These are phyloP conservation scores for Andrographis paniculata DNA, from an alignment of 305 asterid genomes.

Conservation along the genomic window DNA sequence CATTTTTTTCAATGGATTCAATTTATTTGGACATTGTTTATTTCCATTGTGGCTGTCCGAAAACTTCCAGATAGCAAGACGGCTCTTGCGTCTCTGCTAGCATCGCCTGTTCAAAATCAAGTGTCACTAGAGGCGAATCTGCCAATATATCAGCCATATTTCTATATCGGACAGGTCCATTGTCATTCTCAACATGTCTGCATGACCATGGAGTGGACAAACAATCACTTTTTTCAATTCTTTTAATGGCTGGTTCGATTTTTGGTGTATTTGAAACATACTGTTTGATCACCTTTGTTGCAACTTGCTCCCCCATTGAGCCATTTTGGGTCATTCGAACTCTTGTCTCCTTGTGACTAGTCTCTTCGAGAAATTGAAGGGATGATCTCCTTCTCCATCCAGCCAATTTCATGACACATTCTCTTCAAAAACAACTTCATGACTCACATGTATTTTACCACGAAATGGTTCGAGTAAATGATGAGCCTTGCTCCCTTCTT, in stretches of 20 bases:
- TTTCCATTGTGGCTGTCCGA: not conserved
- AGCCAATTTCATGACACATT: not conserved
- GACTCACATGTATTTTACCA: not conserved
- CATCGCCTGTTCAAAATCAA: not conserved
- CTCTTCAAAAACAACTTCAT: not conserved
- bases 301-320: not conserved
- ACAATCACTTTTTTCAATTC: no score
- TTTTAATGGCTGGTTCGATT: no score
- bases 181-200: no score
- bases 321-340: no score
- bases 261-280: no score
- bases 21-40: not conserved
- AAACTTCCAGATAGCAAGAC: not conserved
- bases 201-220: no score
- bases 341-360: no score
- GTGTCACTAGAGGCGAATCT: not conserved
- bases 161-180: no score
- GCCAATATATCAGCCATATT: not conserved
- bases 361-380: no score
- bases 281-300: not conserved
- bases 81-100: not conserved
- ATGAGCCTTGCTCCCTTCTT: not conserved
- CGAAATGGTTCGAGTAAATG: not conserved
- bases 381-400: not conserved
- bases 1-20: not conserved